phyloP scores from a whole-genome alignment of 192 early-diverging fungal genomes.

The Backusella westeae region DNA sequence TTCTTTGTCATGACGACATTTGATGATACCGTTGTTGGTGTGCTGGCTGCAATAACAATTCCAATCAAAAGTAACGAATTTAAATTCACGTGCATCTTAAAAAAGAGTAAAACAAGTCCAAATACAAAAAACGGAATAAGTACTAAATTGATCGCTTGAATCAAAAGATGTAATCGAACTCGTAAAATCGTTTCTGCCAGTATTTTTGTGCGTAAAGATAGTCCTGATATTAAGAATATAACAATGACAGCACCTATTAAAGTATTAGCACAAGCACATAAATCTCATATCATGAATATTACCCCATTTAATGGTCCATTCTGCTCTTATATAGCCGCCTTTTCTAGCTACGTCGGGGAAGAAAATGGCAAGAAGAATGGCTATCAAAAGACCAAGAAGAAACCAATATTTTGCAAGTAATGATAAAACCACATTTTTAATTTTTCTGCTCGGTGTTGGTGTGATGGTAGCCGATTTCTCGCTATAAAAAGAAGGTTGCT shows the following conservation, averaged over 20 bases:
- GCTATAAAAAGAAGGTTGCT: slow-evolving; percentile 3
- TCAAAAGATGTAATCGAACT: slow-evolving; percentile 54
- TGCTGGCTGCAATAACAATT: slow-evolving; percentile 58
- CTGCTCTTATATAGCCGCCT: slow-evolving; percentile 45
- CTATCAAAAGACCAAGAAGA: slow-evolving; percentile 57
- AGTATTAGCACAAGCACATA: too few relatives aligned
- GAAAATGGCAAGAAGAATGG: slow-evolving; percentile 56
- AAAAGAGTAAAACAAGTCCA: slow-evolving; percentile 52
- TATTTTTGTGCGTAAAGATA: slow-evolving; percentile 31
- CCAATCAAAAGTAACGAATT: slow-evolving; percentile 57
- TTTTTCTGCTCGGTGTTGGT: neutral
- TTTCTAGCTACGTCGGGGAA: slow-evolving; percentile 59
- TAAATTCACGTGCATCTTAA: slow-evolving; percentile 39
- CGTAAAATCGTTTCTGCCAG: slow-evolving; percentile 29
- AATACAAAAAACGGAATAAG: slow-evolving; percentile 60
- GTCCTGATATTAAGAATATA: slow-evolving; percentile 36
- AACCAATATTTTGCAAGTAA: slow-evolving; percentile 47
- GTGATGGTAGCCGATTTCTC: slow-evolving; percentile 4
- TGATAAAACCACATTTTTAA: neutral
- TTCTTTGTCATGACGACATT: slow-evolving; percentile 77
- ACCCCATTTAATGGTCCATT: slow-evolving; percentile 69
- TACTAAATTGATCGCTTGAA: slow-evolving; percentile 57
- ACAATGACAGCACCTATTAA: slow-evolving; percentile 31
- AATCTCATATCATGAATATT: neutral
- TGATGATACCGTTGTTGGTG: slow-evolving; percentile 72